Evolutionary conservation across 1,139 yeast genomes (phyloP).

Genomic region (Zygosaccharomyces pseudobailii): DNA sequence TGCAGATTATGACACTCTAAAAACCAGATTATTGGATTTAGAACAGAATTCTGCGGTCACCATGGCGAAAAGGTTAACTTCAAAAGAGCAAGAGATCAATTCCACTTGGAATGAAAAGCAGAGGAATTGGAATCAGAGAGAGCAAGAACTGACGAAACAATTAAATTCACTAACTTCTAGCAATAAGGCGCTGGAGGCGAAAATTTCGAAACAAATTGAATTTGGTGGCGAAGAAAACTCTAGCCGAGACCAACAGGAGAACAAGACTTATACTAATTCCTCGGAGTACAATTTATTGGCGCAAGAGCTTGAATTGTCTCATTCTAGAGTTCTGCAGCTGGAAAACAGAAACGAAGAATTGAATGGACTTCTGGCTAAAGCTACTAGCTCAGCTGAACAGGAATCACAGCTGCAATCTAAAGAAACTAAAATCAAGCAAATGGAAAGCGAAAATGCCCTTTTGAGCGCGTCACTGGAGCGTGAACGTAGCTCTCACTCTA

Average conservation of each 20-base stretch:
- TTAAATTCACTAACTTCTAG: constrained; percentile 42
- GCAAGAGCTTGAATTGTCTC: constrained; percentile 71
- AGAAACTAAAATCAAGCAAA: constrained; percentile 45
- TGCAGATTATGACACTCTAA: constrained; percentile 77
- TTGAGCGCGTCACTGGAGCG: constrained; percentile 61
- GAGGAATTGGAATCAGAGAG: constrained; percentile 53
- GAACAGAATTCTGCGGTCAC: constrained; percentile 57
- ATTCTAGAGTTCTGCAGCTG: constrained; percentile 61
- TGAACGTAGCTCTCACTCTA: constrained; percentile 33
- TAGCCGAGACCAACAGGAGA: constrained; percentile 11
- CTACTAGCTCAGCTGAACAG: constrained; percentile 32
- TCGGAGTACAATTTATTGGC: constrained; percentile 54
- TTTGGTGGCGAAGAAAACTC: constrained; percentile 28
- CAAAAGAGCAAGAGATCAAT: constrained; percentile 60
- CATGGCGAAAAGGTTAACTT: constrained; percentile 41
- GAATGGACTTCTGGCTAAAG: constrained; percentile 55
- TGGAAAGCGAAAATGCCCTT: constrained; percentile 64
- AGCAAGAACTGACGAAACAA: constrained; percentile 42
- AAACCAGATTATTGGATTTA: constrained; percentile 51
- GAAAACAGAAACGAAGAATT: constrained; percentile 76
- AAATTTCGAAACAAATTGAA: constrained; percentile 47
- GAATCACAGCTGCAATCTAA: constrained; percentile 34
- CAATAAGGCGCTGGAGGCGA: constrained; percentile 49
- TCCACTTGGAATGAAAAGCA: constrained; percentile 60
- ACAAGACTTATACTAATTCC: constrained; percentile 10